Conservation (phyloP, 2,329 filamentous ascomycete genomes). For the Trichoderma endophyticum region DNA sequence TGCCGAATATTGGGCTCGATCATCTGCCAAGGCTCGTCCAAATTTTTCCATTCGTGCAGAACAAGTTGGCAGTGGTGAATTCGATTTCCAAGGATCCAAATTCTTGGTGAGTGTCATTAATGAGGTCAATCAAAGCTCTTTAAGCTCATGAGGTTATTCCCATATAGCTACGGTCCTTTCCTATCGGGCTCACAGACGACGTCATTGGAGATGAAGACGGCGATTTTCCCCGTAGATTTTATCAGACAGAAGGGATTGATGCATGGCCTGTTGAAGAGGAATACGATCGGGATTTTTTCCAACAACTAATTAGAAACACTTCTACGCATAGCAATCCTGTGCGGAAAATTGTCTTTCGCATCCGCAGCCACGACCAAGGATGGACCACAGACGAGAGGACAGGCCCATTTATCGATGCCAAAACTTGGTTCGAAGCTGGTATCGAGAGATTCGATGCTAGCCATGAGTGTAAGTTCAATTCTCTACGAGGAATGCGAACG, state of each 20-base stretch:
- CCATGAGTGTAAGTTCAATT: neutral
- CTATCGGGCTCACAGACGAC: conserved; percentile 2
- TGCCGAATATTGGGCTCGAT: conserved; percentile 62
- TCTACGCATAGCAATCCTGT: conserved; percentile 47
- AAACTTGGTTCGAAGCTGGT: conserved; percentile 63
- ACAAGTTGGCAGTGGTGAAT: neutral
- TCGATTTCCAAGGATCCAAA: neutral
- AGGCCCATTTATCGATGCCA: conserved; percentile 41
- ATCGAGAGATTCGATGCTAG: conserved; percentile 52
- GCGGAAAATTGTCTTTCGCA: conserved; percentile 61
- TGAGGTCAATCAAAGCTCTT: neutral
- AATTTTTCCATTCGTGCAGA: neutral
- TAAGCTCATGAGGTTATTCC: neutral
- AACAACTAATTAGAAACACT: conserved; percentile 36
- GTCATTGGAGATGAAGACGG: neutral
- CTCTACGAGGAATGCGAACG: neutral
- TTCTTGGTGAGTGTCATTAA: neutral
- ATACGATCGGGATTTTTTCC: conserved; percentile 29
- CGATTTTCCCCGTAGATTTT: neutral
- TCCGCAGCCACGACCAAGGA: conserved; percentile 58
- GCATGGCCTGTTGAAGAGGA: neutral
- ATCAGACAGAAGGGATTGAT: neutral
- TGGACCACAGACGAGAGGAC: conserved; percentile 38
- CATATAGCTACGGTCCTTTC: conserved; percentile 11
- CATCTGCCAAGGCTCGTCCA: conserved; percentile 33